Base-by-base conservation (phyloP, 1,284 basidiomycete species). In the Rhodotorula sp. region DNA sequence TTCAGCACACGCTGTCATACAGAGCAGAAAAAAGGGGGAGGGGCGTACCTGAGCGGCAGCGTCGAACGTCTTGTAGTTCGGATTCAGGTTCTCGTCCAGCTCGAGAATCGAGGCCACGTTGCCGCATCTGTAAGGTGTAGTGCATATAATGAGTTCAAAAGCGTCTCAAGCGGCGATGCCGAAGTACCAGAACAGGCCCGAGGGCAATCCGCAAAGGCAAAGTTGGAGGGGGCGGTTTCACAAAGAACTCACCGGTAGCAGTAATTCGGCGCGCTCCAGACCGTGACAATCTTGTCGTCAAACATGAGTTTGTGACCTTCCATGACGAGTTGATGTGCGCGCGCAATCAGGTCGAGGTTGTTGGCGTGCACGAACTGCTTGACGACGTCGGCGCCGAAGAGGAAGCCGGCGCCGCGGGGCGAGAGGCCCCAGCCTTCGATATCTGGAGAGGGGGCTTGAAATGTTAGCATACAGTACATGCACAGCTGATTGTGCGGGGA, bases 301-400 rank as follows among this genome's bases (percentile, higher is more conserved):
- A 97, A 97, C 94, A 98, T 97, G 80, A 95, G 86, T 82, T 98
- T 98, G 84, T 91, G 98, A 7, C 95, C 95, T 81, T 99, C 95
- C 90, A 98, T 95, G 5, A 76, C 95, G 33, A 99, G 88, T 80
- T 99, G 95, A 83, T 99, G 95, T 20, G 95, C 96, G 60, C 96
- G 85, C 7, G 95, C 95, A 78, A 99, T 94, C 71, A 99, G 86
- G 82, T 97, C 93, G 74, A 99, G 89, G 56, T 88, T 89, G 79
- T 99, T 99, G 75, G 88, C 86, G 80, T 95, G 93, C 37, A 90
- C 89, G 80, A 99, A 99, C 29, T 84, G 82, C 80, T 91, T 90
- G 8, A 93, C 93, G 66, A 95, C 91, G 80, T 98, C 93, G 26
- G 87, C 88, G 56, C 95, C 95, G 78, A 99, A 99, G 53, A 98